phyloP scores from a whole-genome alignment of 257 asterid genomes.

The Leonotis leonurus region DNA sequence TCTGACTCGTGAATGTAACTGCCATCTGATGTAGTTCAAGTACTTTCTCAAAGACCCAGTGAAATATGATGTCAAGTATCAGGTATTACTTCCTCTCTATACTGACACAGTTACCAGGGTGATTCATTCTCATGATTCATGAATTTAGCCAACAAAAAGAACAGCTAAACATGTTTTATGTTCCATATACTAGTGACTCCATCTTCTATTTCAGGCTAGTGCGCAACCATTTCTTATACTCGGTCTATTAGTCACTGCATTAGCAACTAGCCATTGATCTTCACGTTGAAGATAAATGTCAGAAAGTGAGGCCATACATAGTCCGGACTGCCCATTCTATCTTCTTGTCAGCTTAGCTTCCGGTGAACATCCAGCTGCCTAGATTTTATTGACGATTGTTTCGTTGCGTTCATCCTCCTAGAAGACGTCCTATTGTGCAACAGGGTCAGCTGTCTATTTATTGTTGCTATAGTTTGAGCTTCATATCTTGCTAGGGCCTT shows the following conservation, averaged over 20 bases:
- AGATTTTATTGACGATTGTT: background rate
- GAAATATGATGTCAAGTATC: conserved; percentile 66
- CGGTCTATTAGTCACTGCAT: conserved; percentile 80
- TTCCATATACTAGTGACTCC: background rate
- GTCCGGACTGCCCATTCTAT: too few species aligned
- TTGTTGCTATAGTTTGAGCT: background rate
- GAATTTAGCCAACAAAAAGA: background rate
- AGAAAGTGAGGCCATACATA: background rate
- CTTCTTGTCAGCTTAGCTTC: background rate
- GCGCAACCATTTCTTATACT: conserved; percentile 96
- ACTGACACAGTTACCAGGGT: background rate
- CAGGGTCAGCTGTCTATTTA: background rate
- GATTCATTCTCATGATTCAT: background rate
- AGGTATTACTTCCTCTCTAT: conserved; percentile 34
- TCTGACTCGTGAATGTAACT: conserved; percentile 7
- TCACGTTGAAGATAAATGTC: conserved; percentile 4
- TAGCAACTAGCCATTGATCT: conserved; percentile 72
- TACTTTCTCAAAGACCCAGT: conserved; percentile 54
- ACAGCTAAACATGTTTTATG: too few species aligned
- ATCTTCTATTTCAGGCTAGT: conserved; percentile 61
- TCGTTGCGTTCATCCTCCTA: background rate
- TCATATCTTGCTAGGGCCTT: background rate
- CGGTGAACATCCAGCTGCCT: background rate
- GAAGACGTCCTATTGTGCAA: background rate
- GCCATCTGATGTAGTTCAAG: conserved; percentile 38